Evolutionary conservation across 108 stramenopile species (phyloP).

Genomic region (Skeletonema marinoi): DNA sequence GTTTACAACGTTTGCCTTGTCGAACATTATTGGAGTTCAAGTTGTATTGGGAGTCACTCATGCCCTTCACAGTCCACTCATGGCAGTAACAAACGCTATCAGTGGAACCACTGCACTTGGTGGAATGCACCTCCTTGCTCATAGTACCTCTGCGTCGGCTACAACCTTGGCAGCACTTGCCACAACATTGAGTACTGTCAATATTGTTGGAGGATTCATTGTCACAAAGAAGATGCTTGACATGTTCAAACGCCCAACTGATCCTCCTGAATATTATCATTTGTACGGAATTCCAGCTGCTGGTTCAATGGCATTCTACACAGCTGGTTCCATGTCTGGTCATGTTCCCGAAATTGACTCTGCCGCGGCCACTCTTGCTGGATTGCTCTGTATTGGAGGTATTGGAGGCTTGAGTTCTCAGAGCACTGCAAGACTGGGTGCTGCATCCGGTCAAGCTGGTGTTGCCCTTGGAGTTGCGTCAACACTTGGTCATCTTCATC

Average conservation of each 20-base stretch:
- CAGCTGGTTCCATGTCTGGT: conserved; percentile 73
- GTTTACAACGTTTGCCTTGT: conserved; percentile 96
- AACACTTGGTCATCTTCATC: conserved; percentile 88
- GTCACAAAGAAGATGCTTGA: conserved; percentile 99
- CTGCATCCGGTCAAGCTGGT: conserved; percentile 95
- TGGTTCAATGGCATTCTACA: conserved; percentile 75
- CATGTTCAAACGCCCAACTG: conserved; percentile 98
- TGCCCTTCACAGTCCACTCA: conserved; percentile 97
- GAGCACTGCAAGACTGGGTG: conserved; percentile 93
- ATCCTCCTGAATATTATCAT: conserved; percentile 98
- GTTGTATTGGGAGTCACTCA: conserved; percentile 97
- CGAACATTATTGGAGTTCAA: conserved; percentile 94
- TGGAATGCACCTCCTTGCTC: conserved; percentile 95
- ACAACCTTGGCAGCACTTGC: conserved; percentile 89
- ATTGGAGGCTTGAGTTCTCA: conserved; percentile 96
- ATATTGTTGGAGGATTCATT: conserved; percentile 96
- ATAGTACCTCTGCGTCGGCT: conserved; percentile 66
- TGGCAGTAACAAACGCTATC: conserved; percentile 99
- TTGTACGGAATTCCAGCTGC: conserved; percentile 96
- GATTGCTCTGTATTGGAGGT: conserved; percentile 97
- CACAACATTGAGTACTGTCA: conserved; percentile 91
- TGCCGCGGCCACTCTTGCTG: conserved; percentile 86
- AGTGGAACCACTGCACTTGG: conserved; percentile 98
- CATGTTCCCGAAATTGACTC: conserved; percentile 88
- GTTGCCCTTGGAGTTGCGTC: conserved; percentile 95